Evolutionary conservation across 1,284 basidiomycete species (phyloP).

Genomic region (Sanguinoderma infundibulare): DNA sequence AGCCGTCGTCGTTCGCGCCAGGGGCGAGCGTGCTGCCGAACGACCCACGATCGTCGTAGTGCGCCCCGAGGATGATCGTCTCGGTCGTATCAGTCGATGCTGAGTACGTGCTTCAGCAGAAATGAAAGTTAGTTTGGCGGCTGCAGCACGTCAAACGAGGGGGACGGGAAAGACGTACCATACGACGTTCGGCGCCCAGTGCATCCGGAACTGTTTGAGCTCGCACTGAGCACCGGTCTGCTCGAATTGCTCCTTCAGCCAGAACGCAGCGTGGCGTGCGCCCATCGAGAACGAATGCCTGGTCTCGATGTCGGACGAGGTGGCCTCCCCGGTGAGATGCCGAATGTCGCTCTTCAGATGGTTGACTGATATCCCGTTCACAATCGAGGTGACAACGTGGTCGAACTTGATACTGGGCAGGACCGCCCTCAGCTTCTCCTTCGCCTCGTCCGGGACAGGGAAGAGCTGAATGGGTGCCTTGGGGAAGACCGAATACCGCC

Average conservation of each 20-base stretch:
- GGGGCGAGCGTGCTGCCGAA: slow-evolving; percentile 80
- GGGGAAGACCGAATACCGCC: slow-evolving; percentile 1
- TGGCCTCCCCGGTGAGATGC: slow-evolving; percentile 84
- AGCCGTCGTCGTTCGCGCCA: slow-evolving; percentile 85
- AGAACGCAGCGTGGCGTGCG: slow-evolving; percentile 73
- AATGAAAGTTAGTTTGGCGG: too few species aligned
- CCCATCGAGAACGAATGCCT: slow-evolving; percentile 81
- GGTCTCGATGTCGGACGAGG: slow-evolving; percentile 63
- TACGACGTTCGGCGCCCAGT: slow-evolving; percentile 85
- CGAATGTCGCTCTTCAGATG: slow-evolving; percentile 73
- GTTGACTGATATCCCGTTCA: slow-evolving; percentile 64
- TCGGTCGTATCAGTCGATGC: slow-evolving; percentile 53
- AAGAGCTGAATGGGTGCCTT: neutral
- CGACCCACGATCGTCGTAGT: slow-evolving; percentile 87
- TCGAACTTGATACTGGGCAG: slow-evolving; percentile 58
- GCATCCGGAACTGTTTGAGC: slow-evolving; percentile 65
- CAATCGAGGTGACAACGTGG: slow-evolving; percentile 60
- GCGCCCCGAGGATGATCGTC: slow-evolving; percentile 76
- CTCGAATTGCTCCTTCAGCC: slow-evolving; percentile 77
- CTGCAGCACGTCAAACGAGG: neutral
- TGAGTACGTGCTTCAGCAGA: slow-evolving; percentile 53
- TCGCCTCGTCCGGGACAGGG: neutral
- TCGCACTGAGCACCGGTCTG: slow-evolving; percentile 74
- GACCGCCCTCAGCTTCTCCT: slow-evolving; percentile 48
- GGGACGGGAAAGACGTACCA: slow-evolving; percentile 51